A percentile compares a stretch with the other conserved stretches of the same genome.
Evolutionary conservation across 805 yeast species (phyloP).

Genomic region (Hagleromyces aurorensis): DNA sequence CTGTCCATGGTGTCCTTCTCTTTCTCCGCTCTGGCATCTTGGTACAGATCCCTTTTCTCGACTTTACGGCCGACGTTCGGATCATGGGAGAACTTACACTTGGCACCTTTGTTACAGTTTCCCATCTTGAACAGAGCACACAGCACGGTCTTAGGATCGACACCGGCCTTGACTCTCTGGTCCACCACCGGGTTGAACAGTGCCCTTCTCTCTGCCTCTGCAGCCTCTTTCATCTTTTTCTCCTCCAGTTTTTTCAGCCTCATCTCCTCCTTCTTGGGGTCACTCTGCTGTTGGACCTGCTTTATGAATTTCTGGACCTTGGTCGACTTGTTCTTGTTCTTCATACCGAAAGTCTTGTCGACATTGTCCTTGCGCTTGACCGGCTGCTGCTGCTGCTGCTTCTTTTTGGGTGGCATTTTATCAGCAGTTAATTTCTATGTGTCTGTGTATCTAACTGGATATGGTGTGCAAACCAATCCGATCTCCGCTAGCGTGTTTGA

Average conservation of each 20-base stretch:
- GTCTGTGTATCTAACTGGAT: too few relatives aligned
- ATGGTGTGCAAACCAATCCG: too few relatives aligned
- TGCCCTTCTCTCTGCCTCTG: slow-evolving; percentile 79
- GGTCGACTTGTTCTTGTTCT: slow-evolving; percentile 89
- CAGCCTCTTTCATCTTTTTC: slow-evolving; percentile 85
- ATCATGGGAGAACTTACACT: slow-evolving; percentile 93
- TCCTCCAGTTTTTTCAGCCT: slow-evolving; percentile 59
- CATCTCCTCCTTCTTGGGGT: slow-evolving; percentile 70
- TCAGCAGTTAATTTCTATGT: not conserved
- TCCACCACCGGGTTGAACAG: slow-evolving; percentile 59
- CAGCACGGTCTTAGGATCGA: slow-evolving; percentile 88
- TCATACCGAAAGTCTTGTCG: slow-evolving; percentile 93
- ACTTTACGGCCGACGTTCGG: slow-evolving; percentile 77
- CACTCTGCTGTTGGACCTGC: slow-evolving; percentile 58
- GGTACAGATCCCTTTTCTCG: slow-evolving; percentile 84
- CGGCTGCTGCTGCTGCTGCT: slow-evolving; percentile 39
- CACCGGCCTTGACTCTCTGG: slow-evolving; percentile 93
- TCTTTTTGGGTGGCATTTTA: slow-evolving; percentile 67
- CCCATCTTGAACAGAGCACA: slow-evolving; percentile 88
- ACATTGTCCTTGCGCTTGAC: slow-evolving; percentile 59
- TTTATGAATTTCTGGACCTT: slow-evolving; percentile 71
- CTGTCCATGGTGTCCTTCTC: slow-evolving; percentile 85
- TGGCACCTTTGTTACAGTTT: slow-evolving; percentile 67
- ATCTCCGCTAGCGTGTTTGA: too few relatives aligned
- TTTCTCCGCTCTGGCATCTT: slow-evolving; percentile 68